phyloP scores from a whole-genome alignment of 352 stramenopile genomes.

The Globisporangium solare region DNA sequence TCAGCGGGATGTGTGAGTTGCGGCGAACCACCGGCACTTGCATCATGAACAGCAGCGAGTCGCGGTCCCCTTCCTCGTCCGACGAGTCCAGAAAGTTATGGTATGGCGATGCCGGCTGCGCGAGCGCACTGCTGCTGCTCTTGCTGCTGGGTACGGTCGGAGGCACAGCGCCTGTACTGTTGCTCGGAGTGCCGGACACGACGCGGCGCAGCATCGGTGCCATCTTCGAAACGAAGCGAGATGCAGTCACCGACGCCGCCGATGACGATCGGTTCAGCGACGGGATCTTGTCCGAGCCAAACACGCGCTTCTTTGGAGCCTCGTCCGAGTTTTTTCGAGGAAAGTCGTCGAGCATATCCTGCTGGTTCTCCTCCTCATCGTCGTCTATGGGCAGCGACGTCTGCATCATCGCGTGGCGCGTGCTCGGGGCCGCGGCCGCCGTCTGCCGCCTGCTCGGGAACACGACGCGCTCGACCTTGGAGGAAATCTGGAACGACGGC shows the following conservation, averaged over 20 bases:
- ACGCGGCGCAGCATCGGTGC: constrained; percentile 37
- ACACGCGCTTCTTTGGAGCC: constrained; percentile 29
- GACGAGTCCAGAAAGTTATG: constrained; percentile 25
- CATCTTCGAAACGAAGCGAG: constrained; percentile 62
- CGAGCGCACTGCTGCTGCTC: background rate
- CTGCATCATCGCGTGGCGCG: constrained; percentile 14
- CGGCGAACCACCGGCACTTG: constrained; percentile 48
- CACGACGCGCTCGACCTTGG: constrained; percentile 13
- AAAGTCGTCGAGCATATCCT: constrained; percentile 1
- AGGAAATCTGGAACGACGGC: constrained; percentile 1
- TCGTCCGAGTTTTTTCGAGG: background rate
- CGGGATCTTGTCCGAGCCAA: constrained; percentile 16
- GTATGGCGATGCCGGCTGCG: too few relatives aligned
- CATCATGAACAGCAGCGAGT: constrained; percentile 67
- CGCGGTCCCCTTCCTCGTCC: constrained; percentile 37
- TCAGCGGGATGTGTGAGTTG: constrained; percentile 54
- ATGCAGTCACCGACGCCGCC: constrained; percentile 24
- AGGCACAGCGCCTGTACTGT: background rate
- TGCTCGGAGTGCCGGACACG: constrained; percentile 10
- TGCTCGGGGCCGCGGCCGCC: background rate
- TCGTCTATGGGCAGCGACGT: constrained; percentile 12
- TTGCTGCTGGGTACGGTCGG: background rate
- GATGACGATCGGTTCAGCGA: constrained; percentile 17
- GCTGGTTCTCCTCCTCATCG: constrained; percentile 6
- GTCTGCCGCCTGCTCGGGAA: constrained; percentile 3